phyloP scores from a whole-genome alignment of 352 stramenopile species.

The Globisporangium cederbergense region DNA sequence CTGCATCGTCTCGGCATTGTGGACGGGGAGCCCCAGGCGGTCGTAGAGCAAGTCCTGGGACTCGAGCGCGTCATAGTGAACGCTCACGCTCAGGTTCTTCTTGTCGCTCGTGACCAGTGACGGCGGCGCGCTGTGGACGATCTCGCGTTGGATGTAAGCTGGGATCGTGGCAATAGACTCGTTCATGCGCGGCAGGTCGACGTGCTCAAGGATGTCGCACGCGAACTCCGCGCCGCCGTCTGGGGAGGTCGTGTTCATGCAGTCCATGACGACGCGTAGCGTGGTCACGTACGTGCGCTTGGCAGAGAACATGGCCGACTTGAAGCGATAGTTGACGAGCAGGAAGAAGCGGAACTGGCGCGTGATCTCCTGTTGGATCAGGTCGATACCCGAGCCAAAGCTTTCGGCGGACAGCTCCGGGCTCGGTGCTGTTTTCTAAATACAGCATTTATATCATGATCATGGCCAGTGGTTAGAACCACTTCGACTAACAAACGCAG shows the following conservation, averaged over 20 bases:
- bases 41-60: constrained; percentile 43
- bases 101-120: constrained; percentile 22
- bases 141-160: constrained; percentile 41
- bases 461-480: no score
- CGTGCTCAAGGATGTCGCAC: constrained; percentile 60
- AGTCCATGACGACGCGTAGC: constrained; percentile 56
- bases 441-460: neutral
- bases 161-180: constrained; percentile 32
- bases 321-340: constrained; percentile 59
- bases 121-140: constrained; percentile 33
- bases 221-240: constrained; percentile 18
- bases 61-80: constrained; percentile 53
- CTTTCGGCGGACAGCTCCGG: constrained; percentile 41
- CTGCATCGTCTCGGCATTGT: constrained; percentile 30
- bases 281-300: constrained; percentile 57
- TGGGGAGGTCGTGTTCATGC: constrained; percentile 31
- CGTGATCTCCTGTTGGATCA: constrained; percentile 37
- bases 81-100: constrained; percentile 33
- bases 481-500: neutral
- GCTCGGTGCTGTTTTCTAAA: constrained; percentile 32
- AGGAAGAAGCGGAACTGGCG: constrained; percentile 46
- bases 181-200: constrained; percentile 47
- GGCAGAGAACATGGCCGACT: constrained; percentile 47
- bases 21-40: constrained; percentile 11
- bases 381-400: constrained; percentile 30